phyloP scores from a whole-genome alignment of 2,329 filamentous ascomycete genomes.

The Albifimbria verrucaria region DNA sequence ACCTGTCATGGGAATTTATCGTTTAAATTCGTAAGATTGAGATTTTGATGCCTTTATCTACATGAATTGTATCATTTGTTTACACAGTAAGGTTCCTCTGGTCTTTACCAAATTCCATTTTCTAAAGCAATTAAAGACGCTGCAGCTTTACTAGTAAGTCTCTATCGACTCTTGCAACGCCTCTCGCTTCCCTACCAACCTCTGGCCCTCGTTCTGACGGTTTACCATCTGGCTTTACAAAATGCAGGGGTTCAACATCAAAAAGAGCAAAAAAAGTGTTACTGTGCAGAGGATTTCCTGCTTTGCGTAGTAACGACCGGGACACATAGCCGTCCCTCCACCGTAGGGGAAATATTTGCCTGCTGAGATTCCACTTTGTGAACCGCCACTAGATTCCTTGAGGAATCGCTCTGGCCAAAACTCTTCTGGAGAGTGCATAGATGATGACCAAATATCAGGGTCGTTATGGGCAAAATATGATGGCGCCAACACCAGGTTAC shows the following conservation, averaged over 20 bases:
- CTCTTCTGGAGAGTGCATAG: slow-evolving; percentile 11
- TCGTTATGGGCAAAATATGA: slow-evolving; percentile 18
- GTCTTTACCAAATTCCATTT: not conserved
- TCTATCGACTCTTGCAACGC: slow-evolving; percentile 18
- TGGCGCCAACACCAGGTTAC: slow-evolving; percentile 17
- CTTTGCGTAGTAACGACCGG: slow-evolving; percentile 21
- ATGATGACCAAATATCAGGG: slow-evolving; percentile 12
- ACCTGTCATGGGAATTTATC: too few species aligned
- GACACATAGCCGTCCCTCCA: slow-evolving; percentile 21
- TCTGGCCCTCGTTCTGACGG: slow-evolving; percentile 16
- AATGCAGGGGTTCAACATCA: slow-evolving; percentile 13
- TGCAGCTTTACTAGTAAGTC: slow-evolving; percentile 15
- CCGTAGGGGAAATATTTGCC: slow-evolving; percentile 22
- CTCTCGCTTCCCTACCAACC: slow-evolving; percentile 17
- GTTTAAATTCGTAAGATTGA: too few species aligned
- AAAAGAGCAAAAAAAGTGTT: slow-evolving; percentile 16
- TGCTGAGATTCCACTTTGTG: slow-evolving; percentile 7
- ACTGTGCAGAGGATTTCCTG: slow-evolving; percentile 20
- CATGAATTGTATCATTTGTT: too few species aligned
- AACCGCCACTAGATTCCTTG: slow-evolving; percentile 8
- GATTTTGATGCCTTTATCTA: too few species aligned
- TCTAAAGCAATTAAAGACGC: slow-evolving; percentile 4
- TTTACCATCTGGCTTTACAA: slow-evolving; percentile 9
- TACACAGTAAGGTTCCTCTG: not conserved
- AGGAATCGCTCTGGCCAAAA: slow-evolving; percentile 20